Conservation (phyloP, 2,329 filamentous ascomycete species). For the Penicillium psychrosexuale region DNA sequence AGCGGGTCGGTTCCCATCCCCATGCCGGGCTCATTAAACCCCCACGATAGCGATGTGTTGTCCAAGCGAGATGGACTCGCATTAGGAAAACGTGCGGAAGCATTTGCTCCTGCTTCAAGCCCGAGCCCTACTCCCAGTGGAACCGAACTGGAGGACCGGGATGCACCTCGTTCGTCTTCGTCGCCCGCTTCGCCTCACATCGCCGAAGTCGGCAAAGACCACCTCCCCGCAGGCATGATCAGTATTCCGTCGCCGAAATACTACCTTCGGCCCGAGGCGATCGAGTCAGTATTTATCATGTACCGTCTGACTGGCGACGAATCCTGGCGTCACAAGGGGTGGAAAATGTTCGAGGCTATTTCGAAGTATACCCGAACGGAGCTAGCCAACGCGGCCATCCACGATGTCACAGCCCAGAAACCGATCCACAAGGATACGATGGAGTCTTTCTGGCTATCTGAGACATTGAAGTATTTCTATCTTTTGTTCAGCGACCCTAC, state of each 20-base stretch:
- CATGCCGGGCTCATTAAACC: conserved; percentile 25
- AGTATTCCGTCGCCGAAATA: conserved; percentile 40
- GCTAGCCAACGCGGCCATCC: conserved; percentile 63
- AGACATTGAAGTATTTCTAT: conserved; percentile 50
- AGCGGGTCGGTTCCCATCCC: conserved; percentile 16
- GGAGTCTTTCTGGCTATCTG: conserved; percentile 70
- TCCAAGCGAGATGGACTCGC: conserved; percentile 17
- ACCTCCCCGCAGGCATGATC: conserved; percentile 43
- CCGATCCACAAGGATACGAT: conserved; percentile 57
- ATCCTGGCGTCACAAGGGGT: conserved; percentile 65
- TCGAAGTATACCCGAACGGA: conserved; percentile 59
- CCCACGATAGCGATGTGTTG: conserved; percentile 17
- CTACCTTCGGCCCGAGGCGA: conserved; percentile 63
- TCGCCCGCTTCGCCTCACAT: conserved; percentile 31
- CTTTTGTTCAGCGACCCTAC: conserved; percentile 46
- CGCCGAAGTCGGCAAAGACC: conserved; percentile 42
- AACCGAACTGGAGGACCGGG: conserved; percentile 12
- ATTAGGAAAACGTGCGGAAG: neutral
- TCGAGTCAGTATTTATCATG: conserved; percentile 77
- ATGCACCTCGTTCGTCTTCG: conserved; percentile 12
- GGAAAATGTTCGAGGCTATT: conserved; percentile 69
- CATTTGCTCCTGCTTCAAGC: neutral
- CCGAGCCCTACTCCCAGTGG: neutral
- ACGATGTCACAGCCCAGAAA: conserved; percentile 58
- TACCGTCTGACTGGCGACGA: conserved; percentile 68